Evolutionary conservation across 306 rosid genomes (phyloP).

Genomic region (Crataegus laevigata): DNA sequence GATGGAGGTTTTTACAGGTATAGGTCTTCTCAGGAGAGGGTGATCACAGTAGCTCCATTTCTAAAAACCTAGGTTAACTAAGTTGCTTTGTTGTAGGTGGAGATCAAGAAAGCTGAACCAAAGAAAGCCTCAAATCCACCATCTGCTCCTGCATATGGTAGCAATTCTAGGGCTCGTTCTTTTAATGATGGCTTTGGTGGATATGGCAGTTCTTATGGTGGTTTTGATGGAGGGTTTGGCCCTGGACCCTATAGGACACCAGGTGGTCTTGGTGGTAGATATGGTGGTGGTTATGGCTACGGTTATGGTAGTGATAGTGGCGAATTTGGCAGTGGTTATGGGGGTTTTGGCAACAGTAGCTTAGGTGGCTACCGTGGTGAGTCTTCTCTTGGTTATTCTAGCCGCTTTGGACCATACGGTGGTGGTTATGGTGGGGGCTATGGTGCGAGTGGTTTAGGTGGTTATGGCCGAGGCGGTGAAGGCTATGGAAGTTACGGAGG

Average conservation of each 20-base stretch:
- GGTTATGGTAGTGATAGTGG: constrained; percentile 50
- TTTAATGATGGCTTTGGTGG: constrained; percentile 78
- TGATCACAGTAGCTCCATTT: constrained; percentile 23
- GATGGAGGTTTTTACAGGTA: constrained; percentile 42
- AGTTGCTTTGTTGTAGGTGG: constrained; percentile 99
- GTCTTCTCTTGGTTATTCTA: constrained; percentile 47
- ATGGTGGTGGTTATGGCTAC: constrained; percentile 52
- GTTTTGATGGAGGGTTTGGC: constrained; percentile 67
- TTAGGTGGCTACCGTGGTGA: constrained; percentile 61
- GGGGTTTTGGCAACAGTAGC: constrained; percentile 48
- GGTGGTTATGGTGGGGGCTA: constrained; percentile 50
- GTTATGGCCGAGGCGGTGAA: constrained; percentile 54
- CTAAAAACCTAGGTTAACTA: constrained; percentile 68
- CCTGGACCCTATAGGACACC: constrained; percentile 84
- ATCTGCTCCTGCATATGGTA: constrained; percentile 78
- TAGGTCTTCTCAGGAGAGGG: constrained; percentile 36
- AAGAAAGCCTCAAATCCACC: constrained; percentile 93
- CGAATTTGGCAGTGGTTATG: constrained; percentile 53
- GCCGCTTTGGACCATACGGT: constrained; percentile 53
- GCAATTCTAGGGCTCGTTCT: constrained; percentile 91
- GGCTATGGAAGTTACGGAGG: constrained; percentile 49
- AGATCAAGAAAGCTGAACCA: constrained; percentile 99
- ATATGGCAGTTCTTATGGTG: constrained; percentile 72
- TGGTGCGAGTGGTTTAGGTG: constrained; percentile 44
- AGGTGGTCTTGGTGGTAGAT: constrained; percentile 64